A percentile compares a stretch with the other conserved stretches of the same genome.
These are phyloP conservation scores for Diaporthe helianthi DNA, from an alignment of 2,329 filamentous ascomycete genomes.

Conservation along the genomic window DNA sequence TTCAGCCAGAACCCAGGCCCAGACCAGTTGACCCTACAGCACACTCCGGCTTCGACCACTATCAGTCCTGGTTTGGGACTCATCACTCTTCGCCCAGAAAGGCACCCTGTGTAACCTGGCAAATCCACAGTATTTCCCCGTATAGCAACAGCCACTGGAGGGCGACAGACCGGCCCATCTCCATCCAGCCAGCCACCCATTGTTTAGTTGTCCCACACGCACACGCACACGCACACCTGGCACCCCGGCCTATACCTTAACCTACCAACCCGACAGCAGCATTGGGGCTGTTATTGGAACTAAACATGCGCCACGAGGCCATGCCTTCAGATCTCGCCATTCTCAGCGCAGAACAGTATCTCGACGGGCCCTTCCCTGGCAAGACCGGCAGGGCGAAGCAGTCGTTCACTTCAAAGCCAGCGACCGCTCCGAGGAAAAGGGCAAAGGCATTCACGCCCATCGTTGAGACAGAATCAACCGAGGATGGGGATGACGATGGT, in stretches of 20 bases:
- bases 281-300: background rate
- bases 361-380: conserved; percentile 40
- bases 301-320: conserved; percentile 18
- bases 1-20: background rate
- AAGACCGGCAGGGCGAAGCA: conserved; percentile 44
- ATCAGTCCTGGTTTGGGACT: background rate
- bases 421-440: conserved; percentile 36
- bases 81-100: background rate
- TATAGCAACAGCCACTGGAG: conserved; percentile 1
- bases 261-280: background rate
- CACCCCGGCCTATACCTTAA: background rate
- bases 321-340: conserved; percentile 50
- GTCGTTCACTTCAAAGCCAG: conserved; percentile 31
- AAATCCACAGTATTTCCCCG: background rate
- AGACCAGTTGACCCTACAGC: background rate
- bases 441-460: conserved; percentile 22
- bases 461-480: background rate
- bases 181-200: background rate
- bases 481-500: conserved; percentile 48
- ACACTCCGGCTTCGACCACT: background rate
- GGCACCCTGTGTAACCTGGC: conserved; percentile 5
- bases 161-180: background rate
- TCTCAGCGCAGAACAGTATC: conserved; percentile 55
- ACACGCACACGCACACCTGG: no score
- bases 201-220: background rate